Conservation (phyloP, 495 filamentous ascomycete genomes). For the Aspergillus ostianus region DNA sequence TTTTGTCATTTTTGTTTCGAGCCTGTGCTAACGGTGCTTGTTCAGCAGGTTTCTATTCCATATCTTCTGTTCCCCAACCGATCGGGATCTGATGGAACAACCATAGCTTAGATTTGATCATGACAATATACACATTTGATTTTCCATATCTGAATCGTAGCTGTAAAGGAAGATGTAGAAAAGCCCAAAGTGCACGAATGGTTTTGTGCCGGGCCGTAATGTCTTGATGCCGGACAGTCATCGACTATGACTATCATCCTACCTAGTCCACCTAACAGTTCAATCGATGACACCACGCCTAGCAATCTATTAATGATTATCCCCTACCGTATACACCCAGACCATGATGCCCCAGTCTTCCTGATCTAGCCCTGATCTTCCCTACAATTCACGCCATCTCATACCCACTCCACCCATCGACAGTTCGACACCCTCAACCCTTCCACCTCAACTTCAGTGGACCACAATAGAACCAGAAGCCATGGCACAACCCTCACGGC, state of each 20-base stretch:
- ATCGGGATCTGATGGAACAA: too few relatives aligned
- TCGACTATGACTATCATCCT: too few relatives aligned
- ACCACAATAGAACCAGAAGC: background rate
- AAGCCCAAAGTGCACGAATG: background rate
- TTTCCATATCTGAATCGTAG: background rate
- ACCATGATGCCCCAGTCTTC: conserved; percentile 3
- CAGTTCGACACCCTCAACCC: too few relatives aligned
- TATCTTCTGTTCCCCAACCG: too few relatives aligned
- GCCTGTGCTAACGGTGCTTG: conserved; percentile 11
- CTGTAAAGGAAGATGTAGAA: background rate
- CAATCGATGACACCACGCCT: background rate
- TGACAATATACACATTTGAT: background rate
- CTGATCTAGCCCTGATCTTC: background rate
- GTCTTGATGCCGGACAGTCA: background rate
- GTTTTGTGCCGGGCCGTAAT: background rate
- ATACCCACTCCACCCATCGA: background rate
- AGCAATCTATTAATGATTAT: too few relatives aligned
- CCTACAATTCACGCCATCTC: background rate
- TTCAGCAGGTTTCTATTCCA: conserved; percentile 2
- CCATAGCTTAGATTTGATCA: background rate
- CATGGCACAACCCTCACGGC: conserved; percentile 40
- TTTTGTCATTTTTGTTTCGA: conserved; percentile 1
- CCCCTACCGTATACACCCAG: background rate
- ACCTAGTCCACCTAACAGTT: background rate
- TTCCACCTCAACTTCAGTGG: background rate